Percentiles rank a stretch among this genome's conserved stretches.
phyloP scores from a whole-genome alignment of 2,329 filamentous ascomycete genomes.

The Aspergillus sp. region DNA sequence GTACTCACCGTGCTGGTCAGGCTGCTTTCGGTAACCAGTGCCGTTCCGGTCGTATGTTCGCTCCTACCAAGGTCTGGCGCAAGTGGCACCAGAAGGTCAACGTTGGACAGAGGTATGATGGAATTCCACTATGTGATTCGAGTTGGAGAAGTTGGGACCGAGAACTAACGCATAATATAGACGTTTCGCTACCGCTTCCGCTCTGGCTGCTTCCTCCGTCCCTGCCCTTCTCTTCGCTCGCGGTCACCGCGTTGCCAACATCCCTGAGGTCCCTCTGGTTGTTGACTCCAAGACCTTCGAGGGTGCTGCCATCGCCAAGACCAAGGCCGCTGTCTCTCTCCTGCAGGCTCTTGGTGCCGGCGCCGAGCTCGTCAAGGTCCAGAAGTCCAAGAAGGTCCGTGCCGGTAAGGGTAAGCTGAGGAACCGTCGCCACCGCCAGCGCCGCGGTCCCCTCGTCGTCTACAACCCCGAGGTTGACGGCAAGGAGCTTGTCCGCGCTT shows the following conservation, averaged over 20 bases:
- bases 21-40: conserved; percentile 99
- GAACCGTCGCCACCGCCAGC: conserved; percentile 94
- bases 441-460: conserved; percentile 95
- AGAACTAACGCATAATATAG: conserved; percentile 41
- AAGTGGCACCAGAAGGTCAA: conserved; percentile 99
- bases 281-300: conserved; percentile 88
- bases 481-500: conserved; percentile 88
- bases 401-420: conserved; percentile 99
- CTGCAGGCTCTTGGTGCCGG: conserved; percentile 89
- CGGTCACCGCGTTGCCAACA: conserved; percentile 88
- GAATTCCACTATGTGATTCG: background rate
- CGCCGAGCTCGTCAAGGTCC: conserved; percentile 91
- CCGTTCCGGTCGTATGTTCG: conserved; percentile 99
- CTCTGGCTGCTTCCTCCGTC: conserved; percentile 92
- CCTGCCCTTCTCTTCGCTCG: conserved; percentile 93
- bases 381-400: conserved; percentile 92
- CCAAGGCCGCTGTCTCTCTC: conserved; percentile 79
- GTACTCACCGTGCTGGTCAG: conserved; percentile 99
- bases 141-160: background rate
- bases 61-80: conserved; percentile 99
- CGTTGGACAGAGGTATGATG: conserved; percentile 85
- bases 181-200: conserved; percentile 97
- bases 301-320: conserved; percentile 78
- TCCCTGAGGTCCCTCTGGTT: conserved; percentile 96
- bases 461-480: conserved; percentile 95